Percentiles rank a stretch among this genome's conserved stretches.
These are phyloP conservation scores for Casuarina equisetifolia DNA, from an alignment of 306 rosid genomes.

Conservation along the genomic window DNA sequence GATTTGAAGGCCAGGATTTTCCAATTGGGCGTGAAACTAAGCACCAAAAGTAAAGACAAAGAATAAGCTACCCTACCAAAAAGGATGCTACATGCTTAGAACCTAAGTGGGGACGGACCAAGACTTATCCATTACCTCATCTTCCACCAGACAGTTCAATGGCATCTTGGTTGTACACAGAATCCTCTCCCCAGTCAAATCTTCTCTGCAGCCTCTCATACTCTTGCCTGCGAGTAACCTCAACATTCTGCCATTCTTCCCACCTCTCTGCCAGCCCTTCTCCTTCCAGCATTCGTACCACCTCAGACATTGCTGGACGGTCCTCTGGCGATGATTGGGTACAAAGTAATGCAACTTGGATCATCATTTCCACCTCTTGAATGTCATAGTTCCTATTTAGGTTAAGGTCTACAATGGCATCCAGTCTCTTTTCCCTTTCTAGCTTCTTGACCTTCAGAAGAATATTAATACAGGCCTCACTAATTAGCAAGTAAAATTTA, in stretches of 20 bases:
- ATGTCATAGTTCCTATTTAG: constrained; percentile 55
- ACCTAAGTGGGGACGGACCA: constrained; percentile 10
- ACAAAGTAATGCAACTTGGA: constrained; percentile 89
- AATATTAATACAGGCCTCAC: constrained; percentile 9
- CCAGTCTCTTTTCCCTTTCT: constrained; percentile 80
- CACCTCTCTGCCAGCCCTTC: constrained; percentile 99
- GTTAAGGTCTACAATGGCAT: constrained; percentile 79
- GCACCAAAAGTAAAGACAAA: constrained; percentile 10
- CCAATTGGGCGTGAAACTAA: constrained; percentile 24
- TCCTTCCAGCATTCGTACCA: constrained; percentile 96
- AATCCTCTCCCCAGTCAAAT: constrained; percentile 98
- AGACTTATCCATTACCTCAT: constrained; percentile 38
- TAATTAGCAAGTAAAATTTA: constrained; percentile 18
- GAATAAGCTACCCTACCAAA: constrained; percentile 40
- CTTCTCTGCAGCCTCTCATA: constrained; percentile 88
- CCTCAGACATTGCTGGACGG: constrained; percentile 94
- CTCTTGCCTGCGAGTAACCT: constrained; percentile 87
- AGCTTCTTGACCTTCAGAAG: constrained; percentile 80
- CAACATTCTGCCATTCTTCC: constrained; percentile 97
- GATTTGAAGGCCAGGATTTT: neutral
- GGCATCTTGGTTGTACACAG: constrained; percentile 84
- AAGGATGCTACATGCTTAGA: constrained; percentile 24
- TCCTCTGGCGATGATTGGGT: constrained; percentile 96
- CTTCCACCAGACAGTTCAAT: constrained; percentile 92
- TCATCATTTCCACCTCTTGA: constrained; percentile 93